Base-by-base conservation (phyloP, 495 filamentous ascomycete species). In the Hypoxylon crocopeplum region DNA sequence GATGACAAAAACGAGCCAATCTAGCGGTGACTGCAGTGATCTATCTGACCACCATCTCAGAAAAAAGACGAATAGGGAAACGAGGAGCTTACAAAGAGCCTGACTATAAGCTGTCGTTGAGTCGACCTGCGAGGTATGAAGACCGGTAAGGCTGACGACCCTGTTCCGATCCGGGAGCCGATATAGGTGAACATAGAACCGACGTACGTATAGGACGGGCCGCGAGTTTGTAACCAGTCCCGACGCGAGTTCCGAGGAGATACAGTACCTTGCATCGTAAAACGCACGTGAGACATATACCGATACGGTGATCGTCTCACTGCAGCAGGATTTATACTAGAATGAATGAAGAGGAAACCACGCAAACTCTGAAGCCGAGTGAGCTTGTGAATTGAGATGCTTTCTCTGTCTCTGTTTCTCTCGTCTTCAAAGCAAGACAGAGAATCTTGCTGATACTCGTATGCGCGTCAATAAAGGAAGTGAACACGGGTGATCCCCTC, bases 11-110 rank as follows among this genome's bases (percentile, higher is more conserved):
- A 11, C 15, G 20, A 45, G 36, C 1, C 40, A 20, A 44, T 54
- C 19, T 48, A 48, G 55, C 61, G 61, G 61, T 64, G 61, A 59
- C 59, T 34, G 32, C 24, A 47, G 21, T n/a, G 12, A 3, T 5
- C 12, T 13, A 25, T 54, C 61, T 64, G 61, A 64, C 61, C 61
- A 59, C 61, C 61, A 55, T 56, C 17, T 42, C 8, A 15, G 32
- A 46, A 5, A 12, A 12, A 19, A 42, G 24, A 46, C 54, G 44
- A 64, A 64, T 58, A n/a, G 22, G 20, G 17, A 15, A 25, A 38
- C 16, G 21, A 20, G 37, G 2, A 5, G 12, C 48, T 54, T 36
- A 29, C 34, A 54, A 27, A 25, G 24, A 29, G 7, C 21, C 33
- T 59, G 45, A 59, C 55, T 50, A 59, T n/a, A n/a, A n/a, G n/a